Conservation (phyloP, 257 asterid species). For the Penstemon newberryi region DNA sequence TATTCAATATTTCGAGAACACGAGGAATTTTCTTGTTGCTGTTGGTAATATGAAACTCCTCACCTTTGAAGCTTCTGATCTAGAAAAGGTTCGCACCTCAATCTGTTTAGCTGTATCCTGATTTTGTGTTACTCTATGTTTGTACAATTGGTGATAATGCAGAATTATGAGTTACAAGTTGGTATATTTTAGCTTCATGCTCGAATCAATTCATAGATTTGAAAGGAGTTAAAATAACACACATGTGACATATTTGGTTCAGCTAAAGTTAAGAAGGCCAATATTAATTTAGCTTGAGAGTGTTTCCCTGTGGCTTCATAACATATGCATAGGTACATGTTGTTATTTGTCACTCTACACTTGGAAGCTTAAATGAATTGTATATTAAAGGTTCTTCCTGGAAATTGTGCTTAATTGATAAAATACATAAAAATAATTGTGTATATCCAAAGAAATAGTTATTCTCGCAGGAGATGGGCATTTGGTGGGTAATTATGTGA, state of each 20-base stretch:
- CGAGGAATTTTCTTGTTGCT: conserved; percentile 82
- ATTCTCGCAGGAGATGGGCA: background rate
- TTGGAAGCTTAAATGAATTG: conserved; percentile 9
- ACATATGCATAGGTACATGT: background rate
- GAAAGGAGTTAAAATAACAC: too few species aligned
- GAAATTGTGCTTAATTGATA: background rate
- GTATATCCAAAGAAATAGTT: background rate
- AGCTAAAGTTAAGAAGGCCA: too few species aligned
- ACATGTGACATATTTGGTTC: too few species aligned
- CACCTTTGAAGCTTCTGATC: conserved; percentile 86
- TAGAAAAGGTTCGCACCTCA: conserved; percentile 64
- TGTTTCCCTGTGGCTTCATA: background rate
- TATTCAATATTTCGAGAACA: conserved; percentile 90
- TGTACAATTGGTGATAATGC: conserved; percentile 6
- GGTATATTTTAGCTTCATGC: background rate
- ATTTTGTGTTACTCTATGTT: background rate
- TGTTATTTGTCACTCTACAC: background rate
- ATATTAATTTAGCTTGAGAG: background rate
- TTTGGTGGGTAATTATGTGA: conserved; percentile 10
- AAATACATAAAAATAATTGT: conserved; percentile 1
- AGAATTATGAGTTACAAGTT: background rate
- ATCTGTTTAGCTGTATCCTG: background rate
- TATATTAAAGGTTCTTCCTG: background rate
- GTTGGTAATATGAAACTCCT: conserved; percentile 83
- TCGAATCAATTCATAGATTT: background rate